A percentile compares a stretch with the other conserved stretches of the same genome.
Conservation (phyloP, 169 alveolate genomes). For the Cytauxzoon felis region DNA sequence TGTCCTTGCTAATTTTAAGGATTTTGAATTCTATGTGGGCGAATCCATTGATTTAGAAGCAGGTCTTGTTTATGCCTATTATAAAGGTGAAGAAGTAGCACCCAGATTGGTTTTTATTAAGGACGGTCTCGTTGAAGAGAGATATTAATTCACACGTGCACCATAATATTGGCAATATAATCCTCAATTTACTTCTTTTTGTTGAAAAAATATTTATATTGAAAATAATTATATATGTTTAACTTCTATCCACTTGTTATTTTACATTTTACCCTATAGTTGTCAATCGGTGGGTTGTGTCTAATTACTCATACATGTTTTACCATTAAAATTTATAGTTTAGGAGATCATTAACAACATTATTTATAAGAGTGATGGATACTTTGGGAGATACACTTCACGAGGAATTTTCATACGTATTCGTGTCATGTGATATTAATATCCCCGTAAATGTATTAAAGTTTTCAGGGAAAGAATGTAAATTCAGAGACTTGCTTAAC, state of each 20-base stretch:
- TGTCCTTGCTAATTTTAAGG: constrained; percentile 84
- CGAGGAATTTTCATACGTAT: constrained; percentile 46
- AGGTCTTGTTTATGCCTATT: constrained; percentile 83
- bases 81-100: constrained; percentile 89
- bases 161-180: no score
- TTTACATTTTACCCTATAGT: no score
- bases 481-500: constrained; percentile 32
- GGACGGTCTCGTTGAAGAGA: constrained; percentile 88
- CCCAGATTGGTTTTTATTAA: constrained; percentile 87
- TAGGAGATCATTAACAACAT: no score
- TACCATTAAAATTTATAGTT: no score
- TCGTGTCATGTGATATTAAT: constrained; percentile 58
- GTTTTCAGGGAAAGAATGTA: constrained; percentile 51
- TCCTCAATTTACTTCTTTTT: no score
- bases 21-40: constrained; percentile 87
- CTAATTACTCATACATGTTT: no score
- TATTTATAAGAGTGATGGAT: constrained; percentile 14
- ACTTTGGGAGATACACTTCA: constrained; percentile 42
- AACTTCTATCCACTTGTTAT: no score
- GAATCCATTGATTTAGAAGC: constrained; percentile 89
- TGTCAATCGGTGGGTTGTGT: no score
- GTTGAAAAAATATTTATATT: no score
- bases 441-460: constrained; percentile 39
- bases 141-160: constrained; percentile 74
- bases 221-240: no score